A percentile compares a stretch with the other conserved stretches of the same genome.
These are phyloP conservation scores for Pyropia haitanensis DNA, from an alignment of 23 red algal species.

Conservation along the genomic window DNA sequence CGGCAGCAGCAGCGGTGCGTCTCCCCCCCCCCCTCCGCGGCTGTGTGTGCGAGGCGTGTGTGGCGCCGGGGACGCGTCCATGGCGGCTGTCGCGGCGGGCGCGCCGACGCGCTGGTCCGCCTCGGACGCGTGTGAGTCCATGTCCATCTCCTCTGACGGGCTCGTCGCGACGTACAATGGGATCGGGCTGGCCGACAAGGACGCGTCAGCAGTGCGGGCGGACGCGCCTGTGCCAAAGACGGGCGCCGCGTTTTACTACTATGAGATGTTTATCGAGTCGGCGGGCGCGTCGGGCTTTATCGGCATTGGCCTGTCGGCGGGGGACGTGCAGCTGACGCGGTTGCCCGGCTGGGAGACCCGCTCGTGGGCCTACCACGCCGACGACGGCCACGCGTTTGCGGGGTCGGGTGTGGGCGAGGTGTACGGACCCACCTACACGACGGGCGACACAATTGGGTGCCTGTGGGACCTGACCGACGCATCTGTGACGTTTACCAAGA, in stretches of 20 bases:
- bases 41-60: conserved; percentile 46
- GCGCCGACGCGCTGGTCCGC: conserved; percentile 26
- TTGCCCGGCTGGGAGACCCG: conserved; percentile 91
- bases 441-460: conserved; percentile 81
- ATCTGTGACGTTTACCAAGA: conserved; percentile 88
- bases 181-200: conserved; percentile 67
- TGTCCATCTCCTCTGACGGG: conserved; percentile 29
- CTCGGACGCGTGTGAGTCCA: conserved; percentile 35
- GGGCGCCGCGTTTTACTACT: conserved; percentile 79
- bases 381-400: conserved; percentile 91
- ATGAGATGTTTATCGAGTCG: conserved; percentile 70
- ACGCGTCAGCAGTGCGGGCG: conserved; percentile 82
- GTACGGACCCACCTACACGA: conserved; percentile 90
- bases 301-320: conserved; percentile 75
- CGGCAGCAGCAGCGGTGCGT: conserved; percentile 15
- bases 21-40: conserved; percentile 23
- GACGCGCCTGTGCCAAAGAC: conserved; percentile 34
- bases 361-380: conserved; percentile 84
- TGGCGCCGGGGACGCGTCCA: conserved; percentile 6
- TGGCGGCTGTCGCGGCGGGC: background rate
- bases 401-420: conserved; percentile 62
- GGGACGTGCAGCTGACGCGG: conserved; percentile 62
- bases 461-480: conserved; percentile 85
- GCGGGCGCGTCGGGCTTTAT: conserved; percentile 76
- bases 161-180: conserved; percentile 56